Conservation (phyloP, 106 monocot species). For the Alisma plantagoaquatica region DNA sequence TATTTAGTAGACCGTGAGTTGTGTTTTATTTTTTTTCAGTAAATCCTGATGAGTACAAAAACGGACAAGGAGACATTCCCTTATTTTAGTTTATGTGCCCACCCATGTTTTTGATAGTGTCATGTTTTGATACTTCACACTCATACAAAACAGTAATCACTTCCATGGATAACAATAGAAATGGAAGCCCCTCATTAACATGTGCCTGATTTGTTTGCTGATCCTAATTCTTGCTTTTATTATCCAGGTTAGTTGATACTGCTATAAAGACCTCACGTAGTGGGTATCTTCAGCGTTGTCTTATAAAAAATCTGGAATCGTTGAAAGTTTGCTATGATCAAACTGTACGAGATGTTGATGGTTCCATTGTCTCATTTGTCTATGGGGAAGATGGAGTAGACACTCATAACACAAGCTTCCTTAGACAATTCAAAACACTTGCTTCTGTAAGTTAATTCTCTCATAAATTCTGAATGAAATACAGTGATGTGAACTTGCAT, state of each 20-base stretch:
- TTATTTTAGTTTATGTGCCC: no score
- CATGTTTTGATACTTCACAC: no score
- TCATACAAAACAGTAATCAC: no score
- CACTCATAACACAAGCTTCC: conserved; percentile 77
- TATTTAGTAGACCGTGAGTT: no score
- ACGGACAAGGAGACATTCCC: no score
- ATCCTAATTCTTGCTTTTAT: background rate
- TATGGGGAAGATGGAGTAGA: conserved; percentile 99
- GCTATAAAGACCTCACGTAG: conserved; percentile 97
- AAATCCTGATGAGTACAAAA: no score
- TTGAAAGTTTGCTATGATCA: conserved; percentile 91
- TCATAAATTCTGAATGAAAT: background rate
- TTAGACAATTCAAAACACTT: conserved; percentile 49
- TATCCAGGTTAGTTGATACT: conserved; percentile 82
- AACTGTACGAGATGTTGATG: conserved; percentile 94
- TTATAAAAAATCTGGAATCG: conserved; percentile 82
- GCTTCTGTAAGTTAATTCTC: conserved; percentile 31
- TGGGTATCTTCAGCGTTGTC: conserved; percentile 91
- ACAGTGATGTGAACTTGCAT: no score
- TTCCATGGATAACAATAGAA: no score
- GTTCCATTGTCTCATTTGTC: conserved; percentile 69
- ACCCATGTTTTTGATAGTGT: no score
- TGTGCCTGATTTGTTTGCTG: background rate
- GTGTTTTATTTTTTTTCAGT: no score
- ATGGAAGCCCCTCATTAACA: no score